Evolutionary conservation across 345 rosid species (phyloP).

Genomic region (Brassica cretica): DNA sequence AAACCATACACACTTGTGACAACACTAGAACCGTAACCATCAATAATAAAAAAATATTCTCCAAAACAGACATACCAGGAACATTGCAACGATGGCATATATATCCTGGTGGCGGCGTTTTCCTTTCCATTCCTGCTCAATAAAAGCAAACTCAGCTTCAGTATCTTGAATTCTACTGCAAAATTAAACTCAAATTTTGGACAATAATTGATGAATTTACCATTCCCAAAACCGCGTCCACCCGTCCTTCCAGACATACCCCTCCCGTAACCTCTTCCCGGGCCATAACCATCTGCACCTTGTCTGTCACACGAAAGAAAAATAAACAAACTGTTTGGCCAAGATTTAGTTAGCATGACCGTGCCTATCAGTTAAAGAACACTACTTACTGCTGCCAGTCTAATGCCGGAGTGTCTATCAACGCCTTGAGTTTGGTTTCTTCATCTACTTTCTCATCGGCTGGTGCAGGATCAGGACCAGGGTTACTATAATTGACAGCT

Average conservation of each 20-base stretch:
- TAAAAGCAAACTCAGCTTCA: constrained; percentile 11
- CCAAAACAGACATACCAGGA: constrained; percentile 58
- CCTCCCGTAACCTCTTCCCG: constrained; percentile 20
- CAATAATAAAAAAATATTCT: background rate
- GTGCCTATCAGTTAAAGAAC: constrained; percentile 15
- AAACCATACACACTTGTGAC: background rate
- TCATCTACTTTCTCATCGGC: constrained; percentile 68
- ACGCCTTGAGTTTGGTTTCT: constrained; percentile 85
- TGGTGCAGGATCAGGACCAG: constrained; percentile 54
- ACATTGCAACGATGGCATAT: constrained; percentile 91
- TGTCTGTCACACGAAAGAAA: constrained; percentile 54
- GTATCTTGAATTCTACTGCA: background rate
- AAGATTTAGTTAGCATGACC: background rate
- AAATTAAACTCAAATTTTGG: background rate
- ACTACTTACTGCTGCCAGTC: constrained; percentile 94
- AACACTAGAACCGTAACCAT: background rate
- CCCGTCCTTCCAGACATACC: constrained; percentile 1
- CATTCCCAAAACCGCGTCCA: constrained; percentile 68
- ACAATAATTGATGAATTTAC: background rate
- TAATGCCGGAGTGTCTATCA: constrained; percentile 89
- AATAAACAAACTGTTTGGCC: background rate
- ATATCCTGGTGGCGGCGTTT: constrained; percentile 95
- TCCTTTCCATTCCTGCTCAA: constrained; percentile 74
- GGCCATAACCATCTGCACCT: constrained; percentile 58
- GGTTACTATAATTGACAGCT: constrained; percentile 50